Conservation (phyloP, 768 basidiomycete genomes). For the Lentinula sp. region DNA sequence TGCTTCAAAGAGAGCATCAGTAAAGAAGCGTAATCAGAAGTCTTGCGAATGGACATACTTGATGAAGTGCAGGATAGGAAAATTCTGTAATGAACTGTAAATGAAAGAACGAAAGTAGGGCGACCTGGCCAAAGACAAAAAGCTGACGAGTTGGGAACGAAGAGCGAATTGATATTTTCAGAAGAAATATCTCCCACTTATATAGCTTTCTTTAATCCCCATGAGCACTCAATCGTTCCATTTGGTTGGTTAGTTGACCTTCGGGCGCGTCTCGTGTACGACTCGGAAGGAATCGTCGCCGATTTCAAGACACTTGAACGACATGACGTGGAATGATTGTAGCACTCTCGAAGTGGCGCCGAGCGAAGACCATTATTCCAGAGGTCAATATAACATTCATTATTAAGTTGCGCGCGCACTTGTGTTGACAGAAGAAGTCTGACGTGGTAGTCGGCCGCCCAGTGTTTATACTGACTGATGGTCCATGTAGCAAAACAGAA, state of each 20-base stretch:
- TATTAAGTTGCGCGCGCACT: neutral
- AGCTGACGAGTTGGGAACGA: neutral
- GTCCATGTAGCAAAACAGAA: too few species aligned
- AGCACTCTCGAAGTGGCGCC: neutral
- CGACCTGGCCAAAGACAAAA: neutral
- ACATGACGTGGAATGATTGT: neutral
- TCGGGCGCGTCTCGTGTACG: too few species aligned
- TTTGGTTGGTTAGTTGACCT: neutral
- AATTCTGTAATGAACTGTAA: neutral
- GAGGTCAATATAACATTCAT: too few species aligned
- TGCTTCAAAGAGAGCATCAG: neutral
- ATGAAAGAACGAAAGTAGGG: neutral
- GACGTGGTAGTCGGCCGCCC: neutral
- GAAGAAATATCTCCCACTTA: neutral
- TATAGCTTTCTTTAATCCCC: neutral
- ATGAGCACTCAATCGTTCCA: neutral
- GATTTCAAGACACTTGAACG: neutral
- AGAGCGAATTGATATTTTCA: neutral
- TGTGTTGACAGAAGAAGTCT: neutral
- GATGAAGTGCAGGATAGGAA: neutral
- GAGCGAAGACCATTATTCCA: neutral
- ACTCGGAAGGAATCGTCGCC: neutral
- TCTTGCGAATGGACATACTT: neutral
- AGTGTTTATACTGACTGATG: neutral
- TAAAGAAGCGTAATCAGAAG: neutral